Base-by-base conservation (phyloP, 176 grass and related monocot species). In the Paspalum vaginatum region DNA sequence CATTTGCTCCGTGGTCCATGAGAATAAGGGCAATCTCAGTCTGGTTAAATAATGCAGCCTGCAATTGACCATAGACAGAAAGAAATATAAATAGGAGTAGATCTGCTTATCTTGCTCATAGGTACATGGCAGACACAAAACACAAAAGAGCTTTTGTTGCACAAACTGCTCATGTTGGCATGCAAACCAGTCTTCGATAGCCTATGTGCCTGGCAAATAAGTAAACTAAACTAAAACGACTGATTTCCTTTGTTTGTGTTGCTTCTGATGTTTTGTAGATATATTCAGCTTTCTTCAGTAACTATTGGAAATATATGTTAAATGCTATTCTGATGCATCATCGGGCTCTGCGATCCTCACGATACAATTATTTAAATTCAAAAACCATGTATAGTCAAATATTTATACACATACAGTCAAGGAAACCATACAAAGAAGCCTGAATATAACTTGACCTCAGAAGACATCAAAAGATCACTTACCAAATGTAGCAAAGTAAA, bases 31-130 rank as follows among this genome's bases (percentile, higher is more conserved):
- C 87, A 88, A 99, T 96, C 74, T 96, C 93, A 41, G 97, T 99
- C 82, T 96, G 97, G 81, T 99, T 99, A 87, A 99, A 99, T 52
- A 99, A 65, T n/a, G 93, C 97, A 71, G 97, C 97, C 97, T 99
- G 88, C 73, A 83, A 79, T 83, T 17, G 12, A 72, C 61, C 39
- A 58, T 25, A 89, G 20, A 65, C 32, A 70, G 22, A 58, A 54
- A 61, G 54, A 57, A 16, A 72, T 79, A 48, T 89, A n/a, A n/a
- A 84, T 50, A 32, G 32, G 32, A 32, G 5, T 17, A n/a, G 60
- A 26, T 65, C 37, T 57, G 7, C 4, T 22, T 24, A 22, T 6
- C 68, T 32, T 6, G 45, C 14, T 54, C 44, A 17, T 18, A 53
- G 47, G 16, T 62, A 74, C 55, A 54, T 46, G 58, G 14, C 39